Evolutionary conservation across 2,329 filamentous ascomycete species (phyloP), one percentile per base, ranked within the genome.

Genomic region (Colletotrichum viniferum): DNA sequence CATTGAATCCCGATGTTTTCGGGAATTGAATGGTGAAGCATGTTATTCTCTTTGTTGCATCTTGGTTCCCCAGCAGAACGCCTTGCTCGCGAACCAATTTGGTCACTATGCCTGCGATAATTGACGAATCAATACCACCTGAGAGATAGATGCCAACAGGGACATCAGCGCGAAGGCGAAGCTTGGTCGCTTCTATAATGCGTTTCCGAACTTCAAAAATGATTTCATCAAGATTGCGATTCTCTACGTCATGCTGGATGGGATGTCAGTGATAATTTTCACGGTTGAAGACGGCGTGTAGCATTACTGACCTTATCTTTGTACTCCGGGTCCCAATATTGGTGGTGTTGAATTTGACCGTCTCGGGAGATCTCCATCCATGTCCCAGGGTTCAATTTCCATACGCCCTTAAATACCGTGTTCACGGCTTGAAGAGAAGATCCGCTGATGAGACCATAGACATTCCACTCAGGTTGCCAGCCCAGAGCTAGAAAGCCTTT

Each of bases 121-220:
- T 84, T 0, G 90, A 91, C 0, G 89, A 91, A 78, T 92, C 90
- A 56, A 92, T 86, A 2, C 90, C 91, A 4, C 91, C 90, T 18
- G 86, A 88, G 0, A 92, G 81, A 72, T 90, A 92, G 69, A 92
- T 83, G 3, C 89, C 90, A 4, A 92, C 83, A 1, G 89, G 89
- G 0, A 92, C 90, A 79, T 92, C 90, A 1, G 90, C 90, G 24
- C 87, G 85, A 8, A 92, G 82, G 9, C 90, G 87, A 28, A 90
- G 77, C 14, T 85, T 85, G 8, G 92, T 82, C 0, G 90, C 85
- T 48, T 92, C 88, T 2, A 90, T 79, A 9, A 92, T 77, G 3
- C 84, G 84, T 48, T 88, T 81, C 8, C 89, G 83, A 1, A 92
- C 88, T 4, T 85, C 87, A 16, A 82, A 75, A 4, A 91, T 82